Conservation (phyloP, 495 filamentous ascomycete genomes). For the Xylaria telfairii region DNA sequence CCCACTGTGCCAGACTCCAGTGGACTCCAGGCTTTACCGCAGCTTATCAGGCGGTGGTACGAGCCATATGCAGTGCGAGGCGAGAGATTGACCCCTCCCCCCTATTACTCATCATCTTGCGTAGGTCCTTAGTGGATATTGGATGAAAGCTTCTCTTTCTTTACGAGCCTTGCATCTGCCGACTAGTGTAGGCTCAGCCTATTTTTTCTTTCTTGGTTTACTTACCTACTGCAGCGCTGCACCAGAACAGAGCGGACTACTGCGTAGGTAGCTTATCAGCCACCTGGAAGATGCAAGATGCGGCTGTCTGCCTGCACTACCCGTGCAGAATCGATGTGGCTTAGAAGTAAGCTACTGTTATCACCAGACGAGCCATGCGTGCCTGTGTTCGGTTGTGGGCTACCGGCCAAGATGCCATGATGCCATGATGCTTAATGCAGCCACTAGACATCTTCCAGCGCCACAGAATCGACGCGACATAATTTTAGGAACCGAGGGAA, state of each 20-base stretch:
- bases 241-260: too few species aligned
- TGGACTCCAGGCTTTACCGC: neutral
- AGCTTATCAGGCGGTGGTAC: slow-evolving; percentile 1
- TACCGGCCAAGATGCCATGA: too few species aligned
- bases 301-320: neutral
- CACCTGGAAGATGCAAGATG: neutral
- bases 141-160: slow-evolving; percentile 2
- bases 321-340: too few species aligned
- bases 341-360: slow-evolving; percentile 2
- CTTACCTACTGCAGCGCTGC: too few species aligned
- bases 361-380: slow-evolving; percentile 18
- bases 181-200: neutral
- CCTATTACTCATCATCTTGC: slow-evolving; percentile 17
- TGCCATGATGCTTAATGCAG: too few species aligned
- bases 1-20: too few species aligned
- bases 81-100: neutral
- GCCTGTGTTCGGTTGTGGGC: neutral
- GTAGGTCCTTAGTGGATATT: slow-evolving; percentile 2
- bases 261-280: too few species aligned
- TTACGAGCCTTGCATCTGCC: slow-evolving; percentile 16
- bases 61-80: neutral
- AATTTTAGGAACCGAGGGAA: slow-evolving; percentile 7
- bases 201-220: too few species aligned
- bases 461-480: slow-evolving; percentile 1
- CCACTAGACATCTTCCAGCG: neutral